Conservation (phyloP, 192 early-diverging fungal genomes). For the Entomortierella lignicola region DNA sequence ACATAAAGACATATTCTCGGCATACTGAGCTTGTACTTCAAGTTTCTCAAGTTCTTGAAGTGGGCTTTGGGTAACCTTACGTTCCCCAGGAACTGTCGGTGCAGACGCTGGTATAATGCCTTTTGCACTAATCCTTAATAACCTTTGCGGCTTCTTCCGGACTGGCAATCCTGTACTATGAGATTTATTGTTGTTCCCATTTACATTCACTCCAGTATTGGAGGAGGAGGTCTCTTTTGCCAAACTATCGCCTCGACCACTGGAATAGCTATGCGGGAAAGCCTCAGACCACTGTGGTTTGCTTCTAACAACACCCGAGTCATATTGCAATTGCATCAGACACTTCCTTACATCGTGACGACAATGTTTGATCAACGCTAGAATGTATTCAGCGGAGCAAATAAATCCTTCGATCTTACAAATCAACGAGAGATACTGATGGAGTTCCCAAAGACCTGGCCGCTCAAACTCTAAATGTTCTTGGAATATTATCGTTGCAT, state of each 20-base stretch:
- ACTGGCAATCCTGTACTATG: neutral
- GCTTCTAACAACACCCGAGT: constrained; percentile 24
- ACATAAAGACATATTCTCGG: constrained; percentile 35
- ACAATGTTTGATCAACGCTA: constrained; percentile 19
- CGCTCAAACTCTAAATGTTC: constrained; percentile 41
- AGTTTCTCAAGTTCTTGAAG: constrained; percentile 24
- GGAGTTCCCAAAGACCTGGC: constrained; percentile 28
- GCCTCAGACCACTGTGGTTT: constrained; percentile 3
- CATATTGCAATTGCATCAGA: constrained; percentile 51
- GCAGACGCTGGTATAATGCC: constrained; percentile 36
- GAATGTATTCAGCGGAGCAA: constrained; percentile 40
- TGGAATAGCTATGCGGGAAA: neutral
- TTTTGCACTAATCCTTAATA: constrained; percentile 40
- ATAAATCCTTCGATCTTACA: constrained; percentile 48
- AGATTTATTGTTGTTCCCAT: neutral
- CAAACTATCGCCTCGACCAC: neutral
- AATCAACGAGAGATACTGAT: constrained; percentile 17
- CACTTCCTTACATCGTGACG: constrained; percentile 34
- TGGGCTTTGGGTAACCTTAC: neutral
- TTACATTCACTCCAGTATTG: neutral
- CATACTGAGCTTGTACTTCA: constrained; percentile 36
- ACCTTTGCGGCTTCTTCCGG: constrained; percentile 29
- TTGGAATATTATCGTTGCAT: constrained; percentile 27
- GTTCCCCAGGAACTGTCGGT: constrained; percentile 1
- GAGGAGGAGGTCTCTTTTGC: neutral